These are phyloP conservation scores for Penicillium polonicum DNA, from an alignment of 2,329 filamentous ascomycete species.

Conservation along the genomic window DNA sequence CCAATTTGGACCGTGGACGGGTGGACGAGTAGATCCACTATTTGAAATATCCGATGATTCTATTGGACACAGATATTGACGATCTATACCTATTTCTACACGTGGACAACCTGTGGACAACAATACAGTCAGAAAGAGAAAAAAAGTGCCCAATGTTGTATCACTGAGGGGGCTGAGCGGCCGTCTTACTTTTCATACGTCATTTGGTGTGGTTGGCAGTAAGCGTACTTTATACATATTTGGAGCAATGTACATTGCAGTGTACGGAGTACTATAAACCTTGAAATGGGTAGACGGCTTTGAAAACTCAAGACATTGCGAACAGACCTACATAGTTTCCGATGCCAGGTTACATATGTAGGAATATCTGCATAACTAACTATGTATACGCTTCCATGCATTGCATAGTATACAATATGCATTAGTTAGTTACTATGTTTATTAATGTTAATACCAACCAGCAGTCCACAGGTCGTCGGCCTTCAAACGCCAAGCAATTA, in stretches of 20 bases:
- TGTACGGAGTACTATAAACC: neutral
- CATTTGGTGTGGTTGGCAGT: neutral
- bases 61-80: neutral
- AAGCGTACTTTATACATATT: neutral
- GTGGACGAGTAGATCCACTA: neutral
- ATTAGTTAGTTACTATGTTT: neutral
- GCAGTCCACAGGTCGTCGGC: neutral
- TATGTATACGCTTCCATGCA: neutral
- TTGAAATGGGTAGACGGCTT: neutral
- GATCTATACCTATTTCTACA: neutral
- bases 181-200: neutral
- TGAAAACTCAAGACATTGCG: neutral
- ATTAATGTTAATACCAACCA: neutral
- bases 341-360: neutral
- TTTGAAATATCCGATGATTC: neutral
- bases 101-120: too few species aligned
- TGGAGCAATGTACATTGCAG: neutral
- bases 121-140: neutral
- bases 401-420: neutral
- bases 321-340: neutral
- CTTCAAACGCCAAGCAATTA: neutral
- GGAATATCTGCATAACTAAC: neutral
- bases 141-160: neutral
- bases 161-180: neutral
- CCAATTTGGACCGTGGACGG: neutral